A percentile compares a stretch with the other conserved stretches of the same genome.
These are phyloP conservation scores for Shiraia bambusicola DNA, from an alignment of 2,329 filamentous ascomycete species.

Conservation along the genomic window DNA sequence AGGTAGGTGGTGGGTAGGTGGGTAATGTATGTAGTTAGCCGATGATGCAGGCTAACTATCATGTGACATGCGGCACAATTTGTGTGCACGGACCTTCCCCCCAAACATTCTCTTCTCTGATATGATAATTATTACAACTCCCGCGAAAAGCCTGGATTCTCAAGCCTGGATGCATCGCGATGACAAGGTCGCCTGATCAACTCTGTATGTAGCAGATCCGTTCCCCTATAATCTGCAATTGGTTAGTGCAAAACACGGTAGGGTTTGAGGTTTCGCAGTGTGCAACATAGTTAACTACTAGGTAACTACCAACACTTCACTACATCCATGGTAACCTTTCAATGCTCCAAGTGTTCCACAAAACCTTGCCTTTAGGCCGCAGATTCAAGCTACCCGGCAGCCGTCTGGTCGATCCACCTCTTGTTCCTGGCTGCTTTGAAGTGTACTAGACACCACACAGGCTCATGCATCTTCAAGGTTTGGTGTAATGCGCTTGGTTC, in stretches of 20 bases:
- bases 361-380: slow-evolving; percentile 2
- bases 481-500: too few relatives aligned
- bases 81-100: slow-evolving; percentile 14
- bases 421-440: background rate
- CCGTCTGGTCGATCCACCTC: background rate
- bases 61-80: too few relatives aligned
- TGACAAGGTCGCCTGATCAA: slow-evolving; percentile 14
- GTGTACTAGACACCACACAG: background rate
- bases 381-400: too few relatives aligned
- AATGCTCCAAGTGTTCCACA: slow-evolving; percentile 13
- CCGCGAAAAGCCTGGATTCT: background rate
- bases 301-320: slow-evolving; percentile 1
- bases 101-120: slow-evolving; percentile 6
- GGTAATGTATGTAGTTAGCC: too few relatives aligned
- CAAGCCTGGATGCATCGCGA: too few relatives aligned
- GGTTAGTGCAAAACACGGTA: slow-evolving; percentile 21
- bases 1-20: too few relatives aligned
- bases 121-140: background rate
- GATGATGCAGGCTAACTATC: slow-evolving; percentile 30
- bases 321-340: slow-evolving; percentile 5
- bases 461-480: too few relatives aligned
- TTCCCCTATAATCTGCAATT: background rate
- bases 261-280: slow-evolving; percentile 17
- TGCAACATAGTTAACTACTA: slow-evolving; percentile 7
- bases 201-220: slow-evolving; percentile 12